phyloP scores from a whole-genome alignment of 1,284 basidiomycete species.

The Microbotryum violaceum region DNA sequence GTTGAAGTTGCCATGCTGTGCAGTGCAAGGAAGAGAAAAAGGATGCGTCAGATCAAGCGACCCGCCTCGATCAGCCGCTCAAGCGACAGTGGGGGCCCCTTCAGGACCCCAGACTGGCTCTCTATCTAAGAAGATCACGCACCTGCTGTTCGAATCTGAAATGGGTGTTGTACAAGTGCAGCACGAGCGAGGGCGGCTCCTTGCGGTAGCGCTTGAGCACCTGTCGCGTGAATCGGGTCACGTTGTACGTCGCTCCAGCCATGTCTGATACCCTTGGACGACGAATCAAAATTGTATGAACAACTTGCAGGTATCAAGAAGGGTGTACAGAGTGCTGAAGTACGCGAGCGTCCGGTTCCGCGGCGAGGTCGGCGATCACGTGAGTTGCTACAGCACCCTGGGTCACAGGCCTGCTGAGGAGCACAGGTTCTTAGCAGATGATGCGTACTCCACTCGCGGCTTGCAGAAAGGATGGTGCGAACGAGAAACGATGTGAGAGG shows the following conservation, averaged over 20 bases:
- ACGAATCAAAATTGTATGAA: no score
- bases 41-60: neutral
- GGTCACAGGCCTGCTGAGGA: no score
- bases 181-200: constrained; percentile 30
- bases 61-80: no score
- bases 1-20: constrained; percentile 29
- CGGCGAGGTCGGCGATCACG: no score
- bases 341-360: no score
- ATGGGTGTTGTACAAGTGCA: constrained; percentile 35
- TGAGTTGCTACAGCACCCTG: no score
- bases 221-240: constrained; percentile 29
- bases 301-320: no score
- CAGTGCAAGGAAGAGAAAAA: neutral
- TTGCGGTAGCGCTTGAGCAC: constrained; percentile 31
- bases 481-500: no score
- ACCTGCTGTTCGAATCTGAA: constrained; percentile 36
- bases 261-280: neutral
- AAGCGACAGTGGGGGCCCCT: constrained; percentile 19
- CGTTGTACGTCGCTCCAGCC: constrained; percentile 27
- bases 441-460: no score
- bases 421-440: no score
- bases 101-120: constrained; percentile 4
- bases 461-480: no score
- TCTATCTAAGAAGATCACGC: neutral
- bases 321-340: no score